Percentiles rank a stretch among this genome's conserved stretches.
Conservation (phyloP, 116 monocot species). For the Papilionanthe hybrid region DNA sequence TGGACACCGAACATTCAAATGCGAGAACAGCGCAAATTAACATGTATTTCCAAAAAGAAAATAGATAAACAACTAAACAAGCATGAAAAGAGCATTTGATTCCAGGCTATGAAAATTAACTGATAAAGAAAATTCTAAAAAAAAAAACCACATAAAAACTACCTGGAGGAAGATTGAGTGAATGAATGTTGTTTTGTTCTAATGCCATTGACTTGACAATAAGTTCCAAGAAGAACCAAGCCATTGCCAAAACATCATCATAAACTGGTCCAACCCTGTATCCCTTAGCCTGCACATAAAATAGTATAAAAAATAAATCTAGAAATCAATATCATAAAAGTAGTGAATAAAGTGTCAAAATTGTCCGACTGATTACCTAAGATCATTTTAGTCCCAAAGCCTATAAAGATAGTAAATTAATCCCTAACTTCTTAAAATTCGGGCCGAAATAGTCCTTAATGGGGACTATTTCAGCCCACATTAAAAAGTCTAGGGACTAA, state of each 20-base stretch:
- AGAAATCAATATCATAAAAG: not conserved
- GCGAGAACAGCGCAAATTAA: not conserved
- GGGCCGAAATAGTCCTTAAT: no score
- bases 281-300: conserved; percentile 75
- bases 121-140: no score
- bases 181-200: conserved; percentile 81
- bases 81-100: not conserved
- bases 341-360: no score
- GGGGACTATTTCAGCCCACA: no score
- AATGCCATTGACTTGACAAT: conserved; percentile 98
- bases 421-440: no score
- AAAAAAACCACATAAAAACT: conserved; percentile 5
- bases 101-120: not conserved
- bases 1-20: not conserved
- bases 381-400: no score
- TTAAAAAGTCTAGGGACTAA: no score
- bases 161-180: conserved; percentile 83
- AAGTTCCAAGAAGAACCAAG: conserved; percentile 99
- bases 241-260: conserved; percentile 99
- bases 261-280: conserved; percentile 99
- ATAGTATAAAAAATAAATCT: not conserved
- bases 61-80: not conserved
- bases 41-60: not conserved
- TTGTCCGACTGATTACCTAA: no score
- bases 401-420: no score